Conservation (phyloP, 2,329 filamentous ascomycete genomes). For the Fusarium sp. region DNA sequence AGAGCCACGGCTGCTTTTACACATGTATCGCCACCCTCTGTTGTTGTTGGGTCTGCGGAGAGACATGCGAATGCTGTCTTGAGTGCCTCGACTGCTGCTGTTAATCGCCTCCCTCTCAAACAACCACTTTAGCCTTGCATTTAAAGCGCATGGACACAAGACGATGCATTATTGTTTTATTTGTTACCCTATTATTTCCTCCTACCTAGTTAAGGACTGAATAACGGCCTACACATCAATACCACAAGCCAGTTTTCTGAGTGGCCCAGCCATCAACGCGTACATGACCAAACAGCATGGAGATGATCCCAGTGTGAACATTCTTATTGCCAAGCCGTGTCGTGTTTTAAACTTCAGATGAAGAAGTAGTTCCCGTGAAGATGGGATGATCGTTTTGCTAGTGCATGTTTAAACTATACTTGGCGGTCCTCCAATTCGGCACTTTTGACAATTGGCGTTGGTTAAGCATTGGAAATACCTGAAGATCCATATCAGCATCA, state of each 20-base stretch:
- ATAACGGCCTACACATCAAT: not conserved
- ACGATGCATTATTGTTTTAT: not conserved
- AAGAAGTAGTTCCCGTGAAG: not conserved
- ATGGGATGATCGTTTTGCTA: not conserved
- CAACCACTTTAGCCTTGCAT: constrained; percentile 9
- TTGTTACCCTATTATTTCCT: not conserved
- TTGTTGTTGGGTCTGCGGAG: constrained; percentile 59
- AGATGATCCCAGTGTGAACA: no score
- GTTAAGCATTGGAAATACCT: constrained; percentile 53
- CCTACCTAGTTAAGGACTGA: not conserved
- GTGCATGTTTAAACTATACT: not conserved
- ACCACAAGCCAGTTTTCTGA: not conserved
- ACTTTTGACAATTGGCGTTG: constrained; percentile 46
- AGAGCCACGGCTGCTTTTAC: constrained; percentile 57
- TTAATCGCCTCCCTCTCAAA: constrained; percentile 34
- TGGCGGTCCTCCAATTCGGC: constrained; percentile 1
- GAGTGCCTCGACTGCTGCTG: constrained; percentile 56
- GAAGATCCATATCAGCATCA: not conserved
- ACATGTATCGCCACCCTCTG: constrained; percentile 56
- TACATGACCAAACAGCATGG: no score
- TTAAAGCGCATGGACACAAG: constrained; percentile 6
- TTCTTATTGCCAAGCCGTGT: not conserved
- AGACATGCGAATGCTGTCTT: constrained; percentile 57
- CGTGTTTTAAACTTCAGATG: not conserved
- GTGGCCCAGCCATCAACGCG: no score